Conservation (phyloP, 2,329 filamentous ascomycete species). For the Aspergillus tubingensis region DNA sequence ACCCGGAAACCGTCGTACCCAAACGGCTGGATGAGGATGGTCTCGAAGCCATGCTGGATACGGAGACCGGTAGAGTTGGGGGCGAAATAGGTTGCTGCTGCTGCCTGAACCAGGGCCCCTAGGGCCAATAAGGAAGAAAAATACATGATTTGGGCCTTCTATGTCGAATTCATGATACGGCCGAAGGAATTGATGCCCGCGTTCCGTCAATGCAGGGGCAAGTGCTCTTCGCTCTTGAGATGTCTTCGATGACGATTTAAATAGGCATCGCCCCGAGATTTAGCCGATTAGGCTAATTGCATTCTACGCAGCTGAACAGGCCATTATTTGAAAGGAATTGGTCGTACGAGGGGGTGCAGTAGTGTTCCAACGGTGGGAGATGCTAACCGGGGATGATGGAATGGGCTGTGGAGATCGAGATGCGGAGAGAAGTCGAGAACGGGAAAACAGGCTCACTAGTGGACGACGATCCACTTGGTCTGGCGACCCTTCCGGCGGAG, state of each 20-base stretch:
- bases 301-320: background rate
- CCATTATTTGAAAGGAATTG: background rate
- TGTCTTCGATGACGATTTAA: background rate
- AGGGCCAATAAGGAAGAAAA: background rate
- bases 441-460: background rate
- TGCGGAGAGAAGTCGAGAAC: background rate
- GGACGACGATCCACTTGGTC: background rate
- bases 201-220: too few species aligned
- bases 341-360: background rate
- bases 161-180: background rate
- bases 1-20: conserved; percentile 45
- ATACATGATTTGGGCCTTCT: background rate
- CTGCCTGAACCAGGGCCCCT: background rate
- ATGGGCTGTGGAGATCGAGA: background rate
- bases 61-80: conserved; percentile 30
- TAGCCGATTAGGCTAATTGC: conserved; percentile 7
- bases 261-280: background rate
- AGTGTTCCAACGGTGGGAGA: background rate
- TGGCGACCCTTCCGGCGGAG: background rate
- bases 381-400: background rate
- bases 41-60: conserved; percentile 44
- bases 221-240: background rate
- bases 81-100: conserved; percentile 15
- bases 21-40: conserved; percentile 42
- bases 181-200: background rate